phyloP scores from a whole-genome alignment of 306 rosid species.

The Parietaria judaica region DNA sequence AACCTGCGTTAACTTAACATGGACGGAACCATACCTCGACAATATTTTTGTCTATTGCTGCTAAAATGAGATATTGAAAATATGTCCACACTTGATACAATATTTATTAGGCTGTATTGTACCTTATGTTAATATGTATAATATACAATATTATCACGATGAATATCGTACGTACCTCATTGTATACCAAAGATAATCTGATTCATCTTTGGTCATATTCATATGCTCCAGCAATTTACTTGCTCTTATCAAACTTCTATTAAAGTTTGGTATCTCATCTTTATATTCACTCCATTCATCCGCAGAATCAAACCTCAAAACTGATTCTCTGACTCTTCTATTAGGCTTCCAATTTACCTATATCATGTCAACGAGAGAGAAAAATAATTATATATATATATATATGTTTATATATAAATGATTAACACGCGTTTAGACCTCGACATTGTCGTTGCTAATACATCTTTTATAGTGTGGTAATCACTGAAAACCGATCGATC shows the following conservation, averaged over 20 bases:
- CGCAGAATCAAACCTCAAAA: constrained; percentile 34
- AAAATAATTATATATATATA: not conserved
- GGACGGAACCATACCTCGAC: too few relatives aligned
- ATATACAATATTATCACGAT: too few relatives aligned
- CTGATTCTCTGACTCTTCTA: constrained; percentile 29
- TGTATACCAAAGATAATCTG: constrained; percentile 72
- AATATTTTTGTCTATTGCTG: too few relatives aligned
- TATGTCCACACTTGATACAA: too few relatives aligned
- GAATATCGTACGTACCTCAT: constrained; percentile 32
- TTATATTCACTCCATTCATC: constrained; percentile 40
- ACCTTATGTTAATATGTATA: too few relatives aligned
- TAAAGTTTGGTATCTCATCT: constrained; percentile 39
- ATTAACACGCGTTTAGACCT: too few relatives aligned
- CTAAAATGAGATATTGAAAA: too few relatives aligned
- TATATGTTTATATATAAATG: not conserved
- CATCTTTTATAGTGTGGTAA: too few relatives aligned
- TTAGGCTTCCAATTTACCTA: constrained; percentile 34
- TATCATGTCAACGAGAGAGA: not conserved
- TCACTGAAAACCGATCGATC: too few relatives aligned
- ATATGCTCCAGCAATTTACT: constrained; percentile 52
- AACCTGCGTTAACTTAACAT: too few relatives aligned
- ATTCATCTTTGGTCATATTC: constrained; percentile 58
- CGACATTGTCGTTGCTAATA: too few relatives aligned
- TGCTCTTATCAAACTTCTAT: constrained; percentile 34
- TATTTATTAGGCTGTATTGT: too few relatives aligned